phyloP scores from a whole-genome alignment of 1,284 basidiomycete genomes.

The Exobasidium cylindrosporum region DNA sequence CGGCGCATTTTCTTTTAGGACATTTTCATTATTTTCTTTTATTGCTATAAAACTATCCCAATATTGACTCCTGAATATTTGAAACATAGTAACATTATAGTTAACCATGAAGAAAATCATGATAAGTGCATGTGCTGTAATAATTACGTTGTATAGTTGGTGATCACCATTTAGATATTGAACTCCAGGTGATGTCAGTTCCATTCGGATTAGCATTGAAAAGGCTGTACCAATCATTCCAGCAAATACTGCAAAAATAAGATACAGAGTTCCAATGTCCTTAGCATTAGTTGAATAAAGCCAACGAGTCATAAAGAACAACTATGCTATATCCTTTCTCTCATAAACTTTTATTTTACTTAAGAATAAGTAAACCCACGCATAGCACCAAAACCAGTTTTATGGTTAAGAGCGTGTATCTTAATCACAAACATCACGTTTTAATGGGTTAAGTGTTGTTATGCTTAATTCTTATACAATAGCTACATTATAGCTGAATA shows the following conservation, averaged over 20 bases:
- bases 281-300: constrained; percentile 48
- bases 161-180: constrained; percentile 52
- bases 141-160: constrained; percentile 54
- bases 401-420: too few species aligned
- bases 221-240: constrained; percentile 20
- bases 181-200: constrained; percentile 46
- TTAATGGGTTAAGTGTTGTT: constrained; percentile 1
- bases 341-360: too few species aligned
- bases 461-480: background rate
- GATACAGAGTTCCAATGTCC: constrained; percentile 23
- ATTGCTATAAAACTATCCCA: too few species aligned
- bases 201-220: constrained; percentile 23
- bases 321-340: constrained; percentile 18
- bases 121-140: constrained; percentile 52
- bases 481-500: too few species aligned
- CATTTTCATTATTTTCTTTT: constrained; percentile 6
- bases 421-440: constrained; percentile 22
- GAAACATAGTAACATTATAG: constrained; percentile 9
- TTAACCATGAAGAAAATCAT: constrained; percentile 55
- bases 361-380: background rate
- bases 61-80: too few species aligned
- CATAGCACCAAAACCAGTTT: too few species aligned
- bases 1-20: background rate
- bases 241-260: constrained; percentile 24
- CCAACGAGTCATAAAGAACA: constrained; percentile 46